Conservation (phyloP, 176 grass and related monocot species). For the Rhynchospora pubera region DNA sequence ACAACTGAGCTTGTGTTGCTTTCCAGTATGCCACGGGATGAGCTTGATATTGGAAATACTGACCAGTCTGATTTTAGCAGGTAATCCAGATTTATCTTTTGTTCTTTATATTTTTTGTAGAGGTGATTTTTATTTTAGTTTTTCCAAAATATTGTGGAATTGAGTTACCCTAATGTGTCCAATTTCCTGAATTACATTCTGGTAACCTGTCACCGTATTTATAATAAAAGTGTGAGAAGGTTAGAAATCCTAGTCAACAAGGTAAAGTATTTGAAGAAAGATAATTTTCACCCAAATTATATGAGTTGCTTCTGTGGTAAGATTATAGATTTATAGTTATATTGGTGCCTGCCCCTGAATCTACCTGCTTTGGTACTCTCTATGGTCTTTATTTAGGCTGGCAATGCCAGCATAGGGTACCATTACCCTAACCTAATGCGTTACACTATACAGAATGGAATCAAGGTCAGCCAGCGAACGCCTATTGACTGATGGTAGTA, state of each 20-base stretch:
- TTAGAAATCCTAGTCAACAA: not conserved
- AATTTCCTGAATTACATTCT: not conserved
- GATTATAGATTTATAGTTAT: not conserved
- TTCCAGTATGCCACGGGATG: constrained; percentile 93
- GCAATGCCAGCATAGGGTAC: not conserved
- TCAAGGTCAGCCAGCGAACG: constrained; percentile 36
- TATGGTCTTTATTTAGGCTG: not conserved
- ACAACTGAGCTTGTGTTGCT: constrained; percentile 88
- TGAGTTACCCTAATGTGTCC: not conserved
- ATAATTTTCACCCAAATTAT: not conserved
- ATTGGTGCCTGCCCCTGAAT: not conserved
- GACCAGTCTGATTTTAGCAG: constrained; percentile 64
- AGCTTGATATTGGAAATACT: constrained; percentile 52
- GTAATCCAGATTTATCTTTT: constrained; percentile 39
- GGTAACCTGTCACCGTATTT: not conserved
- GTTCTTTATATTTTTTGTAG: not conserved
- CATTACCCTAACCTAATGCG: not conserved
- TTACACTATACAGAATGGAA: constrained; percentile 13
- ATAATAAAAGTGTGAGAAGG: not conserved
- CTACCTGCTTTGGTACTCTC: not conserved
- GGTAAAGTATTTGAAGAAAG: not conserved
- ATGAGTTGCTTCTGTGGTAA: not conserved
- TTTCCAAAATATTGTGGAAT: not conserved
- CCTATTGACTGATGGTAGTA: constrained; percentile 48
- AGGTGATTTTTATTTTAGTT: not conserved